Evolutionary conservation across 768 basidiomycete species (phyloP).

Genomic region (Arthromyces matolae): DNA sequence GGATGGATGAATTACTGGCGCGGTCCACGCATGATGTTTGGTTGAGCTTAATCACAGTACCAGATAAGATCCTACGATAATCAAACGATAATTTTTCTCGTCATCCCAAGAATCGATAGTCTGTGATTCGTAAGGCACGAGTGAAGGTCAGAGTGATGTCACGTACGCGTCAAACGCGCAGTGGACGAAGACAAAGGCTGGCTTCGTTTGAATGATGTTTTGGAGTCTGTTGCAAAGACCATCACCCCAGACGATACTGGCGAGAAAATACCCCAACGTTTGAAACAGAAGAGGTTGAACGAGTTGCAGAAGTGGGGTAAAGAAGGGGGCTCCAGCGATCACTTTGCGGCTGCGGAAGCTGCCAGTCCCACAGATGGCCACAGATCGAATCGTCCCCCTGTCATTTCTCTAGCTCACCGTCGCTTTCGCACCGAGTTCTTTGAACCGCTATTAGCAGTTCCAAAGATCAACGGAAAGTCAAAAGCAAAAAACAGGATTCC

Average conservation of each 20-base stretch:
- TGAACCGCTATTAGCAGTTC: conserved; percentile 63
- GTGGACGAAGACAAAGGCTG: conserved; percentile 78
- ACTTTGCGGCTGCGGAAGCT: conserved; percentile 59
- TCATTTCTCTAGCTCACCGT: conserved; percentile 62
- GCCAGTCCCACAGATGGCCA: conserved; percentile 62
- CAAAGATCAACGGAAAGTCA: conserved; percentile 56
- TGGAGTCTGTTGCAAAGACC: conserved; percentile 56
- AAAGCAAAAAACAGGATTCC: conserved; percentile 51
- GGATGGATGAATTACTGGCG: too few species aligned
- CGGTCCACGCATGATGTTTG: too few species aligned
- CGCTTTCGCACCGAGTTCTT: conserved; percentile 71
- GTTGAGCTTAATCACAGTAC: too few species aligned
- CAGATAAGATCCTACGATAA: too few species aligned
- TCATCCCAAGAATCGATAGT: too few species aligned
- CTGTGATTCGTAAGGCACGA: too few species aligned
- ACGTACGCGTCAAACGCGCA: conserved; percentile 69
- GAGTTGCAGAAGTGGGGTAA: conserved; percentile 73
- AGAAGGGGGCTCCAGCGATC: conserved; percentile 45
- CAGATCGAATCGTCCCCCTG: conserved; percentile 64
- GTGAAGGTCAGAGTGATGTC: too few species aligned
- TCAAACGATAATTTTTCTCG: too few species aligned
- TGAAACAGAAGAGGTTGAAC: conserved; percentile 55
- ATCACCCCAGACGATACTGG: conserved; percentile 50
- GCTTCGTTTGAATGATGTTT: conserved; percentile 63
- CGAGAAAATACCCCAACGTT: conserved; percentile 52